Evolutionary conservation across 768 basidiomycete species (phyloP).

Genomic region (Termitomyces sp.): DNA sequence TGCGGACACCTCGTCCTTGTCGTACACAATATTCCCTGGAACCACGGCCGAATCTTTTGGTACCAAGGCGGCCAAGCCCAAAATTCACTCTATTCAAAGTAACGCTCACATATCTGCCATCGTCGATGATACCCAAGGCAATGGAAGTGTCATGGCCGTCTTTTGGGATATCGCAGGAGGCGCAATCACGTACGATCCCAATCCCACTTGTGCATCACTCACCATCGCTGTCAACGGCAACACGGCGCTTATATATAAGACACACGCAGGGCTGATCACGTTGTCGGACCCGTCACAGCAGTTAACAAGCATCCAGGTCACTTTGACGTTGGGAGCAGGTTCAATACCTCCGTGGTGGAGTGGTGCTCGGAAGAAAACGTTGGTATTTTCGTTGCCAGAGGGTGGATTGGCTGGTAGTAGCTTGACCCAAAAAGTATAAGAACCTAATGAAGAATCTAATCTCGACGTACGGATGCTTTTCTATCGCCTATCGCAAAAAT

Average conservation of each 20-base stretch:
- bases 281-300: slow-evolving; percentile 66
- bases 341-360: slow-evolving; percentile 17
- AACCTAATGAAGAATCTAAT: background rate
- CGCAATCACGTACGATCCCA: slow-evolving; percentile 25
- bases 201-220: slow-evolving; percentile 18
- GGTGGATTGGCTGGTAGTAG: slow-evolving; percentile 47
- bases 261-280: slow-evolving; percentile 38
- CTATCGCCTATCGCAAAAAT: too few species aligned
- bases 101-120: slow-evolving; percentile 35
- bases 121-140: slow-evolving; percentile 27
- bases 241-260: slow-evolving; percentile 37
- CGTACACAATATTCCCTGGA: slow-evolving; percentile 39
- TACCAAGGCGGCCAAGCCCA: slow-evolving; percentile 14
- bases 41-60: slow-evolving; percentile 23
- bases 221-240: slow-evolving; percentile 35
- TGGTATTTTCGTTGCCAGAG: slow-evolving; percentile 36
- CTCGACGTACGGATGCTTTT: background rate
- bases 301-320: slow-evolving; percentile 31
- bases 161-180: slow-evolving; percentile 39
- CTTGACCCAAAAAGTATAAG: slow-evolving; percentile 19
- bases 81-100: slow-evolving; percentile 23
- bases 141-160: slow-evolving; percentile 30
- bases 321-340: slow-evolving; percentile 19
- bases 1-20: slow-evolving; percentile 16
- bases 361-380: slow-evolving; percentile 21